Evolutionary conservation across 1,139 yeast genomes (phyloP).

Genomic region (Hemisphaericaspora xylanilytica): DNA sequence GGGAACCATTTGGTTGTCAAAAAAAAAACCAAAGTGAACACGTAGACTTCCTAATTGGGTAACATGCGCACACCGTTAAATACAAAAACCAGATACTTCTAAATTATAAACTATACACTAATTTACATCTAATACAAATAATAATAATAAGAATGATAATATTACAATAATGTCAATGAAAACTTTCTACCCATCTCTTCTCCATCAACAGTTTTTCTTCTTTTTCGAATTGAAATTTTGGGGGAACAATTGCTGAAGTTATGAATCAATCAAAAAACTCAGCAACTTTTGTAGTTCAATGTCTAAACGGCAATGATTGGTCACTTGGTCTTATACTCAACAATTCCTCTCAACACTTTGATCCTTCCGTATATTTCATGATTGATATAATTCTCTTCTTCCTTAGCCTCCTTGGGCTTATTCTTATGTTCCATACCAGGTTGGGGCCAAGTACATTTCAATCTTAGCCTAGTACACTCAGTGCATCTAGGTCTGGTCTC

Average conservation of each 20-base stretch:
- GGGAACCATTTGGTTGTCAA: neutral
- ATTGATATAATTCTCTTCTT: constrained; percentile 45
- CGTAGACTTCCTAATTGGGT: constrained; percentile 6
- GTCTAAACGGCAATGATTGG: too few species aligned
- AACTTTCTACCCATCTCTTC: neutral
- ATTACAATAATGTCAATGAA: neutral
- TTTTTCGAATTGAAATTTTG: neutral
- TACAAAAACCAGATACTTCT: neutral
- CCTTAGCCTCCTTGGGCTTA: constrained; percentile 48
- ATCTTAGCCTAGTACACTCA: constrained; percentile 55
- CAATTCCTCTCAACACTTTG: constrained; percentile 61
- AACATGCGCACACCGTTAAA: neutral
- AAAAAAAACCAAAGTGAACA: neutral
- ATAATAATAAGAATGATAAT: neutral
- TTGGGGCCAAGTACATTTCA: constrained; percentile 47
- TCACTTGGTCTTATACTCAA: constrained; percentile 37
- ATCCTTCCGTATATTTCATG: constrained; percentile 59
- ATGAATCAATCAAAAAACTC: too few species aligned
- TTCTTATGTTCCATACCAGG: constrained; percentile 51
- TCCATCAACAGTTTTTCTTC: neutral
- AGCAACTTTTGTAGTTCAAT: too few species aligned
- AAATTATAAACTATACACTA: neutral
- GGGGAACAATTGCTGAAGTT: neutral
- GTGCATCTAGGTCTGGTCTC: constrained; percentile 59
- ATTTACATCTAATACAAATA: neutral